A percentile compares a stretch with the other conserved stretches of the same genome.
Conservation (phyloP, 257 asterid genomes). For the Echium plantagineum region DNA sequence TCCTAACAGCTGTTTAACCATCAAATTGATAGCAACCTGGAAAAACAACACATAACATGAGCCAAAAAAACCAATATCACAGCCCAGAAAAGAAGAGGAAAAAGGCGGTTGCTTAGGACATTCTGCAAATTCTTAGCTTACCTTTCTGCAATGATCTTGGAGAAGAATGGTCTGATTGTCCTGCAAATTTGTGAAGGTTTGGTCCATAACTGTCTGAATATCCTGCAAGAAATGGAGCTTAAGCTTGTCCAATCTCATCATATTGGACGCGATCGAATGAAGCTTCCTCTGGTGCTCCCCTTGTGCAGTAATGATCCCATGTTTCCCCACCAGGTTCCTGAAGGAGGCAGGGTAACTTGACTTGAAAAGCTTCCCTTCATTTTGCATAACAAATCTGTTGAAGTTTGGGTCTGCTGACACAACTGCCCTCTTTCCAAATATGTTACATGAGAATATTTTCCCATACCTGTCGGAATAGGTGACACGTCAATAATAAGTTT, state of each 20-base stretch:
- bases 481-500: not conserved
- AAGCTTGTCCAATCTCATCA: conserved; percentile 75
- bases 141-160: conserved; percentile 85
- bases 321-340: conserved; percentile 75
- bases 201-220: conserved; percentile 42
- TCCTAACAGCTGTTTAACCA: conserved; percentile 90
- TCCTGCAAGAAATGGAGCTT: conserved; percentile 68
- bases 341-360: conserved; percentile 92
- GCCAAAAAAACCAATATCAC: not conserved
- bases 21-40: conserved; percentile 76
- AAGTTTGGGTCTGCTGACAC: conserved; percentile 76
- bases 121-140: conserved; percentile 1
- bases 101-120: not conserved
- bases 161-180: conserved; percentile 48
- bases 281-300: conserved; percentile 79
- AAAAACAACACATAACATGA: not conserved
- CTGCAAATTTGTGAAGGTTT: conserved; percentile 26
- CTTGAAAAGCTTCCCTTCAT: conserved; percentile 63
- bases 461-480: conserved; percentile 41
- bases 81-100: not conserved
- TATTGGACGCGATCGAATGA: conserved; percentile 68
- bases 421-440: conserved; percentile 70
- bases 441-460: conserved; percentile 59
- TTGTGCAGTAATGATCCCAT: conserved; percentile 69
- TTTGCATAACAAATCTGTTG: conserved; percentile 76